phyloP scores from a whole-genome alignment of 2,329 filamentous ascomycete species.

The Fusarium staphyleae region DNA sequence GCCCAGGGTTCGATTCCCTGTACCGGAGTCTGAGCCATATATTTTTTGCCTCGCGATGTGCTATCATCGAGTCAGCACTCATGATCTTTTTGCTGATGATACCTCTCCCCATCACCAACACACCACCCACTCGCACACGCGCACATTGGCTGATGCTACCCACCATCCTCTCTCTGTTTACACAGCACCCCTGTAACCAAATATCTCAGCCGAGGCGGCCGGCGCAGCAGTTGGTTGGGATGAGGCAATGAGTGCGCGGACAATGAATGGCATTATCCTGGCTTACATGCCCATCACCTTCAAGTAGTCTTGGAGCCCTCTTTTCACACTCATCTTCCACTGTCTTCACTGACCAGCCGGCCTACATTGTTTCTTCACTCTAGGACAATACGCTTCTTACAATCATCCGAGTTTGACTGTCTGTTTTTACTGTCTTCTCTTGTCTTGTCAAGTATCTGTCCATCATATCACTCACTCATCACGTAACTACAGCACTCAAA shows the following conservation, averaged over 20 bases:
- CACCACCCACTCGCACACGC: too few relatives aligned
- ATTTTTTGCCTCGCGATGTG: conserved; percentile 1
- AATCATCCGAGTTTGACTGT: too few relatives aligned
- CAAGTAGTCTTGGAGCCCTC: conserved; percentile 21
- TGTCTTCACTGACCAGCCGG: background rate
- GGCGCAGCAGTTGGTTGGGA: conserved; percentile 10
- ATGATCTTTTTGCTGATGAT: background rate
- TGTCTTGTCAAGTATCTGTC: conserved; percentile 14
- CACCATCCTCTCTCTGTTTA: conserved; percentile 13
- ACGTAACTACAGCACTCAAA: background rate
- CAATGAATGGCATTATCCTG: conserved; percentile 1
- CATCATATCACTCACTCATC: conserved; percentile 14
- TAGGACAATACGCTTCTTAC: too few relatives aligned
- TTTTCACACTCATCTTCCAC: background rate
- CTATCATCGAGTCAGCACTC: background rate
- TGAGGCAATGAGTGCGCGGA: conserved; percentile 10
- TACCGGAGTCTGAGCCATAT: background rate
- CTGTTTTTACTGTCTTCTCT: conserved; percentile 1
- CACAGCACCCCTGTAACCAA: conserved; percentile 20
- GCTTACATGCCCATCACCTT: background rate
- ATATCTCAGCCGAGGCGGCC: conserved; percentile 10
- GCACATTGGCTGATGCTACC: conserved; percentile 12
- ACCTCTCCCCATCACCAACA: background rate
- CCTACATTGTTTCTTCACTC: too few relatives aligned
- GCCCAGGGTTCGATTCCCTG: conserved; percentile 3